These are phyloP conservation scores for Papiliotrema nemorosa DNA, from an alignment of 1,284 basidiomycete genomes.

Conservation along the genomic window DNA sequence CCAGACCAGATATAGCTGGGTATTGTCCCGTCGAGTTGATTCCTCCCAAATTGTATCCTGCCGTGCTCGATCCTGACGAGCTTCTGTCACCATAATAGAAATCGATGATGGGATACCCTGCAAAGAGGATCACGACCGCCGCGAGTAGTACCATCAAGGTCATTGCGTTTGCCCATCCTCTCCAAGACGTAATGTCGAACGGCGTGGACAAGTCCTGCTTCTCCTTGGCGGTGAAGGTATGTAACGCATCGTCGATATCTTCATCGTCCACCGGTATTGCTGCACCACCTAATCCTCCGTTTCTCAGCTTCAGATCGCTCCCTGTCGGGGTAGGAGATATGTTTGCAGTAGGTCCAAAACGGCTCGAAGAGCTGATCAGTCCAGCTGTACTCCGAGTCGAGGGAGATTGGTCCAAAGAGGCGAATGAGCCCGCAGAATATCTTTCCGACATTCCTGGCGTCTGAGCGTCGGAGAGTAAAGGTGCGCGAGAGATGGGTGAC, in stretches of 20 bases:
- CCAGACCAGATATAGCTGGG: constrained; percentile 56
- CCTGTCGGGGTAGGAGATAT: neutral
- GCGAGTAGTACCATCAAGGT: constrained; percentile 49
- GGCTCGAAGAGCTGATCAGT: constrained; percentile 8
- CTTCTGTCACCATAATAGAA: constrained; percentile 52
- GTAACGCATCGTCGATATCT: constrained; percentile 56
- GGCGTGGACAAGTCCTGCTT: constrained; percentile 45
- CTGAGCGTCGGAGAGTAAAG: constrained; percentile 33
- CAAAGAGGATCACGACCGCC: constrained; percentile 62
- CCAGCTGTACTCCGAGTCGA: neutral
- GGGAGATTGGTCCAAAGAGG: constrained; percentile 24
- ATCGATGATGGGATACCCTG: constrained; percentile 70
- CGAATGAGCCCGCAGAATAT: constrained; percentile 32
- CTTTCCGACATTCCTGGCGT: constrained; percentile 31
- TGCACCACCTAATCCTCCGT: neutral
- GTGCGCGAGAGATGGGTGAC: constrained; percentile 25
- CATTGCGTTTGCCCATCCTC: constrained; percentile 56
- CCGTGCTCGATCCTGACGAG: constrained; percentile 20
- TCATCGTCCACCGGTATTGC: constrained; percentile 28
- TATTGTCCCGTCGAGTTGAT: constrained; percentile 70
- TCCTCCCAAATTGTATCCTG: constrained; percentile 67
- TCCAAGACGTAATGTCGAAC: constrained; percentile 42
- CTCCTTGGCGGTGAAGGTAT: constrained; percentile 52
- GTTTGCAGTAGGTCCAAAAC: neutral
- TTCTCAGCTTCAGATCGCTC: neutral